Evolutionary conservation across 352 stramenopile species (phyloP), one percentile per base, ranked within the genome.

Genomic region (Phytophthora rubi): DNA sequence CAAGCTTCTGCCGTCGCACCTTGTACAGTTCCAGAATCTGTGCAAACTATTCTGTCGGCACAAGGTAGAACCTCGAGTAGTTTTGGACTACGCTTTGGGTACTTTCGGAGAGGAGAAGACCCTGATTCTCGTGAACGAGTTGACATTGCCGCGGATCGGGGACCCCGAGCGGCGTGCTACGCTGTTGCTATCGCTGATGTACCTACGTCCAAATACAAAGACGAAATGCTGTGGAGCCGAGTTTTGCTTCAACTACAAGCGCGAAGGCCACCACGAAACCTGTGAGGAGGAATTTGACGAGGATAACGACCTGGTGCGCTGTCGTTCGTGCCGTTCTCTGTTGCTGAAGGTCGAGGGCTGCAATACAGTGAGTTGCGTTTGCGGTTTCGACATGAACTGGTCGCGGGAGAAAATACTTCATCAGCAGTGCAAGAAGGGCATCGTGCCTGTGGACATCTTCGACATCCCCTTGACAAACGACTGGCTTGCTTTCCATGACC

Each of bases 161-260:
- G 81, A 89, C 54, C 59, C 65, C 0, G 81, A 89, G 53, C 78
- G 78, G 2, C 78, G 76, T 8, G 81, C 78, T 0, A 70, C 71
- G 0, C 60, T 89, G 54, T 42, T 85, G 58, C 59, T 86, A 1
- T 75, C 77, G 16, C 73, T 76, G 10, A 58, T 82, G 54, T 70
- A 80, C 47, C 26, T 65, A 6, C 64, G 71, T 42, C 67, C 76
- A 4, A 65, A 70, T 21, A 78, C 60, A 1, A 55, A 53, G 49
- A 86, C 80, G 13, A 56, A 59, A 2, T 89, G 83, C 45, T 89
- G 81, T 56, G 51, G 64, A 26, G 28, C 45, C 26, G 42, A 52
- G 3, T 66, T 88, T 16, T 91, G 83, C 52, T 91, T 87, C 64
- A 80, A 76, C 53, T 91, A 81, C 68, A 89, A 89, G 54, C 56